Evolutionary conservation across 306 rosid genomes (phyloP), one percentile per base, ranked within the genome.

Genomic region (Castanospermum australe): DNA sequence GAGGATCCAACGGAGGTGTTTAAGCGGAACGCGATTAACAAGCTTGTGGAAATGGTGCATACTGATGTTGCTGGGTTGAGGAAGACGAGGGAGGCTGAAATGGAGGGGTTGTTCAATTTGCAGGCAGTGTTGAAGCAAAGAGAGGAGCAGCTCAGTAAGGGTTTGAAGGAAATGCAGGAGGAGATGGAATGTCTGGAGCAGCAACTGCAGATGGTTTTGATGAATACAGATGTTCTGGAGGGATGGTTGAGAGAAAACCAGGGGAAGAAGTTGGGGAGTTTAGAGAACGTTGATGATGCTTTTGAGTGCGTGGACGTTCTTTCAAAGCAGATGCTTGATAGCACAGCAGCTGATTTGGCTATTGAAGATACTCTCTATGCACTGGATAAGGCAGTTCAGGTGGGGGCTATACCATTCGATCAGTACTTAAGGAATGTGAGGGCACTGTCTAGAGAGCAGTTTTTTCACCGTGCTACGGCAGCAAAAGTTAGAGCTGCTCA

Each of bases 171-270:
- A 77, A 89, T 94, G 98, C 82, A 73, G 76, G 94, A 81, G 22
- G 99, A 93, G 88, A 93, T 74, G 88, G 99, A 93, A 79, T 90
- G 82, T 4, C 72, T 96, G 84, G 99, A 96, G 89, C 98, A 89
- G 89, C 94, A 91, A 32, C 21, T 96, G 78, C 99, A 96, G 91
- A 90, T 90, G 86, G 90, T 93, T 64, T 75, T 96, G 91, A 93
- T 91, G 96, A 92, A 96, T 47, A 52, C 86, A 1, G 99, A 93
- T 71, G 85, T 93, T 55, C 41, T 93, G 24, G 98, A 96, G 30
- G 88, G 75, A 6, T 96, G 99, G 99, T 38, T 90, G 84, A 88
- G 86, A 69, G 97, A 93, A 14, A 96, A 91, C 11, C 89, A 89
- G 42, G 92, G 90, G 73, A 93, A 87, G 82, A 69, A 79, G 44